Base-by-base conservation (phyloP, 2,329 filamentous ascomycete genomes). In the Nothomitra cinnamomea region DNA sequence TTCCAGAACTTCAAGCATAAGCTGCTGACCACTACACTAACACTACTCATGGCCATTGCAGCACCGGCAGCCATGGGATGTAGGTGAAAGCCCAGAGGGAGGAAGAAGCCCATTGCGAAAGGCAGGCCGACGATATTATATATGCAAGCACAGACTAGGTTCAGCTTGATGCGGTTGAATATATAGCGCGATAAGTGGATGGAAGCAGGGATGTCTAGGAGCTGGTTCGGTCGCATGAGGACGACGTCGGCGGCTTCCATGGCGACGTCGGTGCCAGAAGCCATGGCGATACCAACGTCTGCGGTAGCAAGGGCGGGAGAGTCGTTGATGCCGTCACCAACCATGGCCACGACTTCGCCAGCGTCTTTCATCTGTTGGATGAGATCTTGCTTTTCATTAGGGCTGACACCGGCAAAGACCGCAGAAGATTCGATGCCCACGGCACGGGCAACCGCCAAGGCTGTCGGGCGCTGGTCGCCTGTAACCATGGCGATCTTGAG, bases 251-350 rank as follows among this genome's bases (percentile, higher is more conserved):
- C 92, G 1, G 92, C 92, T 70, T 96, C 92, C 80, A 98, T 94
- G 51, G 92, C 92, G 1, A 98, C 90, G 64, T 96, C 92, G 0
- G 92, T 96, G 54, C 92, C 92, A 6, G 83, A 88, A 3, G 87
- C 78, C 67, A 98, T 87, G 55, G 89, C 89, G 60, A 98, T 95
- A 58, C 92, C 92, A 25, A 96, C 81, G 60, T 94, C 82, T 10
- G 92, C 89, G 0, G 88, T 94, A 0, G 88, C 92, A 10, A 98
- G 79, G 0, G 92, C 92, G 0, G 92, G 92, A 0, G 88, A 95
- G 70, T 98, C 92, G 68, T 98, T 98, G 76, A 98, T 95, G 42
- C 92, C 92, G 66, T 98, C 92, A 52, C 92, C 89, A 13, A 96
- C 89, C 92, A 98, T 98, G 60, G 87, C 92, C 24, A 96, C 87